Conservation (phyloP, 768 basidiomycete genomes). For the Hydnomerulius pinastri region DNA sequence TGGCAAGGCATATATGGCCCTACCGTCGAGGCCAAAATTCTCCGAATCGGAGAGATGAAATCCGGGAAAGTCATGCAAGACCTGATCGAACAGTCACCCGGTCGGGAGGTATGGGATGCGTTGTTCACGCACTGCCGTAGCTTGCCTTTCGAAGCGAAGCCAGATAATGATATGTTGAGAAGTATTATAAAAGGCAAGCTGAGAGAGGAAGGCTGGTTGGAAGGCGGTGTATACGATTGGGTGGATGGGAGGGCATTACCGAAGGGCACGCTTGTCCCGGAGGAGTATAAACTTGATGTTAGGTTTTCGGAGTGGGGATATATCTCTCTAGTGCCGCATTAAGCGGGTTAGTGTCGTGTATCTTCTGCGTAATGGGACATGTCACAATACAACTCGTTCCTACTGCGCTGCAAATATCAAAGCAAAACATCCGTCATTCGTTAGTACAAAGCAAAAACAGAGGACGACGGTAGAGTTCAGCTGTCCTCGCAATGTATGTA, state of each 20-base stretch:
- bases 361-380: no score
- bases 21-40: constrained; percentile 1
- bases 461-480: no score
- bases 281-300: background rate
- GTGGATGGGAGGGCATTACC: background rate
- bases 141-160: constrained; percentile 22
- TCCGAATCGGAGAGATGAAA: constrained; percentile 17
- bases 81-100: background rate
- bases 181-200: constrained; percentile 8
- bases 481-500: no score
- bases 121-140: constrained; percentile 16
- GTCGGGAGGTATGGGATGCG: constrained; percentile 11
- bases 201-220: background rate
- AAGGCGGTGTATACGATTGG: background rate
- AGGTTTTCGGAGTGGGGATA: background rate
- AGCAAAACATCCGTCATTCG: no score
- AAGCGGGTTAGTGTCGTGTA: background rate
- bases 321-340: background rate
- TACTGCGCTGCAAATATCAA: no score
- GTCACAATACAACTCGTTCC: no score
- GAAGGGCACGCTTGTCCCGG: background rate
- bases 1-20: constrained; percentile 20
- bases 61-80: background rate
- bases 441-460: no score
- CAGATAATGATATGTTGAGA: constrained; percentile 18